Base-by-base conservation (phyloP, 2,329 filamentous ascomycete genomes). In the Aspergillus piperis region DNA sequence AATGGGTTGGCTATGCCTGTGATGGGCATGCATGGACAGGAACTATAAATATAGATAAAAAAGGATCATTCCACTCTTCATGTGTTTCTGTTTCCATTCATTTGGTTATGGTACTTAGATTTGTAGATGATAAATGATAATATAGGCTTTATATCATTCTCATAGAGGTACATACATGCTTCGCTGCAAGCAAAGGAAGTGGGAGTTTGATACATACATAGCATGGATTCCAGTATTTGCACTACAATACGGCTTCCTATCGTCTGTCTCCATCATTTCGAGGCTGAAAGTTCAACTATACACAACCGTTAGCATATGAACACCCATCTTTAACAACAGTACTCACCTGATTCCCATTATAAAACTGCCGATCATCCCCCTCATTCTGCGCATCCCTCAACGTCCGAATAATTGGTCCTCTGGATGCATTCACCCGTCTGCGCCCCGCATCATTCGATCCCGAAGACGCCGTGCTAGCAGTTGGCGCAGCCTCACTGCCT, bases 301-400 rank as follows among this genome's bases (percentile, higher is more conserved):
- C 32, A 30, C 41, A 51, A 4, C 8, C 17, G 1, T 54, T 32
- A 54, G 39, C 17, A 54, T 21, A n/a, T 32, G 41, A n/a, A 30
- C 25, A 30, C 7, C 8, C n/a, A 25, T 30, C 36, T 13, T 23
- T 7, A 38, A 32, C 10, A 27, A 47, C 27, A 38, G 5, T 8
- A 78, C 86, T 76, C 81, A 93, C 90, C 73, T 91, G 91, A 71
- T 96, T 97, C 1, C 93, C 93, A 70, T 97, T 97, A 72, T 97
- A 96, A 50, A 96, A 84, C 70, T 96, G 89, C 48, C 87, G 84
- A 63, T 88, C 83, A 58, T 84, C 77, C 56, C 81, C 80, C 41
- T 82, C 79, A 62, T 84, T 80, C 19, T 82, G 78, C 41, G 82
- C 79, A 61, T 88, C 84, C 64, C 78, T 76, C 57, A 88, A 74